Base-by-base conservation (phyloP, 345 rosid genomes). In the Durio zibethinus region DNA sequence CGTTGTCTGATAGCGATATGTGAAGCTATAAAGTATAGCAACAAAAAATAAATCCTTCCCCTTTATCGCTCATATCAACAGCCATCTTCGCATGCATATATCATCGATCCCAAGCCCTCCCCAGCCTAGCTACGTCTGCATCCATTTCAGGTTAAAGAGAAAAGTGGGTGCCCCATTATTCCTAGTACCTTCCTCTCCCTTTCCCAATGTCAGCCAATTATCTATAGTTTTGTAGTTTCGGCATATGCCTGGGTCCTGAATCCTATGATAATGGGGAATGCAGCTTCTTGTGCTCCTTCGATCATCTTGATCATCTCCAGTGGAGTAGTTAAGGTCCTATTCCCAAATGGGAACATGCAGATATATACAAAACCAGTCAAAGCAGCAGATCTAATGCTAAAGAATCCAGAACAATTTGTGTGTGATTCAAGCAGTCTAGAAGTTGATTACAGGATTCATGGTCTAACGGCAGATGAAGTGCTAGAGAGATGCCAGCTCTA, bases 271-370 rank as follows among this genome's bases (percentile, higher is more conserved):
- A 88, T 89, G 93, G 91, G 93, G n/a, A 90, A 88, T 20, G 81
- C 83, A 62, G 6, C 86, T 60, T 88, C 89, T 42, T 90, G 91
- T 73, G 80, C 88, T 48, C 90, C 91, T 11, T 80, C 78, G 11
- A 83, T 86, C 25, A 76, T 79, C 72, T 80, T 77, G 11, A 83
- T 86, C 25, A 76, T 79, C 72, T 77, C 81, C 10, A 65, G 31
- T 9, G 76, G 74, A 45, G 84, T 45, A 0, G 67, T 76, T 7
- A 86, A 80, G 71, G 89, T 90, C 53, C 38, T 85, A 25, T 73
- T 40, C 59, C 80, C 75, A 1, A 59, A 83, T 29, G 90, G 90
- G n/a, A 79, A 18, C 7, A 21, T 88, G 20, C 80, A 80, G 60
- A 54, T 84, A 72, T 83, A 78, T 83, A 52, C 89, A 1, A 86